These are phyloP conservation scores for Salicornia ramosissima DNA, from an alignment of 148 eudicot species.

Conservation along the genomic window DNA sequence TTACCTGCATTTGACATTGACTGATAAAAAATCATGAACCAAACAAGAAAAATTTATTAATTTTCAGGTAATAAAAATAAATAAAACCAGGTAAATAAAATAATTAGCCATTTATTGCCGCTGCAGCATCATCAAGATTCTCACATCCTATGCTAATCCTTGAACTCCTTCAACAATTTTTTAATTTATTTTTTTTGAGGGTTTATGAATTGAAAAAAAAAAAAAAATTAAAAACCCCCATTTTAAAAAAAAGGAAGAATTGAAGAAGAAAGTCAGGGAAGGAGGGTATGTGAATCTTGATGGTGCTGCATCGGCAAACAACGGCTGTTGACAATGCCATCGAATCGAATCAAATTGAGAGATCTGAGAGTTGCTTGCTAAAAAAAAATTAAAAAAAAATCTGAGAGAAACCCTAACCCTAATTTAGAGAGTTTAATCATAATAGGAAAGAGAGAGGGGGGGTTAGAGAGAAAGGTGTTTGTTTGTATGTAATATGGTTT, in stretches of 20 bases:
- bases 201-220: background rate
- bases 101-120: constrained; percentile 55
- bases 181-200: background rate
- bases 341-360: background rate
- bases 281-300: constrained; percentile 69
- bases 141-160: constrained; percentile 28
- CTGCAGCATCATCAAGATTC: constrained; percentile 99
- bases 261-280: constrained; percentile 12
- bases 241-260: background rate
- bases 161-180: background rate
- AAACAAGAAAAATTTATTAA: background rate
- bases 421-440: no score
- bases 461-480: no score
- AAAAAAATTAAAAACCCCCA: constrained; percentile 2
- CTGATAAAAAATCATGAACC: background rate
- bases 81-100: background rate
- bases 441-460: no score
- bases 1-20: background rate
- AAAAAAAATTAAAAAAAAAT: no score
- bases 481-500: no score
- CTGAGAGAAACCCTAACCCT: constrained; percentile 40
- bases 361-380: no score
- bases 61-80: background rate
- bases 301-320: constrained; percentile 83
- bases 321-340: constrained; percentile 30